Conservation (phyloP, 2,329 filamentous ascomycete species). For the Ceratocystis lukuohia region DNA sequence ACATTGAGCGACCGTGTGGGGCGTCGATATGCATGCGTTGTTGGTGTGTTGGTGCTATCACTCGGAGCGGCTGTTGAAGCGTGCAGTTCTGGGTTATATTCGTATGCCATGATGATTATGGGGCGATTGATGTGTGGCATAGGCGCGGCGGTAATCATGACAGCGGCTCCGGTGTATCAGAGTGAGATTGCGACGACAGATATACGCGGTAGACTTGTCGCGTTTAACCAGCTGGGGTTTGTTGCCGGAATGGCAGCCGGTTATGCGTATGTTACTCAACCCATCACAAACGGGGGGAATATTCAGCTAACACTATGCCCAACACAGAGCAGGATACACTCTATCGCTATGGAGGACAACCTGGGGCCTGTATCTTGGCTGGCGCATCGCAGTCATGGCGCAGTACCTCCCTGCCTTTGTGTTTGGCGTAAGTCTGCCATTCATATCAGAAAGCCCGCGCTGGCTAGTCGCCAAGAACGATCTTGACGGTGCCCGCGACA, state of each 20-base stretch:
- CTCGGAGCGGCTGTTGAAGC: slow-evolving; percentile 38
- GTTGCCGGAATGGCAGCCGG: slow-evolving; percentile 40
- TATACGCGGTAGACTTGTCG: slow-evolving; percentile 39
- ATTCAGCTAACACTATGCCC: slow-evolving; percentile 10
- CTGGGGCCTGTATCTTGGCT: slow-evolving; percentile 35
- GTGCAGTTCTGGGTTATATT: slow-evolving; percentile 29
- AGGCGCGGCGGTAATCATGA: slow-evolving; percentile 42
- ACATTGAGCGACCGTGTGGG: slow-evolving; percentile 38
- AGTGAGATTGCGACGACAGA: slow-evolving; percentile 27
- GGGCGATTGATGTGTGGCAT: slow-evolving; percentile 40
- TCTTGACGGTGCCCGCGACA: slow-evolving; percentile 30
- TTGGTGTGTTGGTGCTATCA: slow-evolving; percentile 34
- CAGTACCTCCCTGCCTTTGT: slow-evolving; percentile 39
- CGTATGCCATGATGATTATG: slow-evolving; percentile 35
- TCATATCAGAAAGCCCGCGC: slow-evolving; percentile 42
- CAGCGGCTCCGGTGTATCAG: slow-evolving; percentile 44
- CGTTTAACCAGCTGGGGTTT: slow-evolving; percentile 47
- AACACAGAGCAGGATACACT: slow-evolving; percentile 40
- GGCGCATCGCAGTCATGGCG: slow-evolving; percentile 39
- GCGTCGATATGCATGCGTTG: slow-evolving; percentile 37
- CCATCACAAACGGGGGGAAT: neutral
- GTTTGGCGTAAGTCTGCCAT: slow-evolving; percentile 38
- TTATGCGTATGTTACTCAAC: slow-evolving; percentile 34
- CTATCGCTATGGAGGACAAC: slow-evolving; percentile 39
- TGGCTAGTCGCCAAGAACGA: slow-evolving; percentile 43